These are phyloP conservation scores for Xylaria nigripes DNA, from an alignment of 495 filamentous ascomycete genomes.

Conservation along the genomic window DNA sequence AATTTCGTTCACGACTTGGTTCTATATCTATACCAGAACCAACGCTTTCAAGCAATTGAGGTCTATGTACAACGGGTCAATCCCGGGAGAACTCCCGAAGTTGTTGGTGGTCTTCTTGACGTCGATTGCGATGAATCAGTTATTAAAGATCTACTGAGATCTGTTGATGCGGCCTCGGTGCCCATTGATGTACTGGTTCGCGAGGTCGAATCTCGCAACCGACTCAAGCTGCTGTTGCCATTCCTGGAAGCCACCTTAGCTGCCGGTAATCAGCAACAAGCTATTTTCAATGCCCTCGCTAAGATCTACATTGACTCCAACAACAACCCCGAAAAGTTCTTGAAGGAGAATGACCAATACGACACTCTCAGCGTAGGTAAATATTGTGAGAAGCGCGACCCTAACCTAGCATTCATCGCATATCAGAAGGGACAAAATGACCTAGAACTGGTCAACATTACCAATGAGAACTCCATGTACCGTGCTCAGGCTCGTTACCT, in stretches of 20 bases:
- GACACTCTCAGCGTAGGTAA: constrained; percentile 89
- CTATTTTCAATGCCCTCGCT: constrained; percentile 94
- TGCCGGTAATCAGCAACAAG: constrained; percentile 91
- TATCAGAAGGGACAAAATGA: constrained; percentile 98
- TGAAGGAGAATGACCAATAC: constrained; percentile 97
- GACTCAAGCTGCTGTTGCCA: constrained; percentile 88
- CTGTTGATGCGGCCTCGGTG: constrained; percentile 74
- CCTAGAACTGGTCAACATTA: constrained; percentile 92
- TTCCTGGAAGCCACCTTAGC: constrained; percentile 93
- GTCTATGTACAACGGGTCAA: constrained; percentile 99
- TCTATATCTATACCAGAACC: constrained; percentile 96
- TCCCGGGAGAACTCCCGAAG: constrained; percentile 83
- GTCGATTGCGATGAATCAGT: constrained; percentile 95
- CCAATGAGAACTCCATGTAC: constrained; percentile 99
- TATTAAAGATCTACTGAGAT: constrained; percentile 87
- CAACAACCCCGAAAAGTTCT: constrained; percentile 96
- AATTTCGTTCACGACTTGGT: constrained; percentile 97
- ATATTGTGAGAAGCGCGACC: constrained; percentile 98
- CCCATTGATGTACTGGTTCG: constrained; percentile 93
- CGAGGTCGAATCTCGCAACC: constrained; percentile 91
- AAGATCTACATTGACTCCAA: constrained; percentile 99
- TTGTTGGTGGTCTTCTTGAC: constrained; percentile 91
- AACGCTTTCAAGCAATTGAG: constrained; percentile 99
- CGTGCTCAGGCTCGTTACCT: constrained; percentile 93
- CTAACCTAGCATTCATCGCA: constrained; percentile 91